Percentiles rank a stretch among this genome's conserved stretches.
These are phyloP conservation scores for Vaccinium corymbosum DNA, from an alignment of 148 eudicot species.

Conservation along the genomic window DNA sequence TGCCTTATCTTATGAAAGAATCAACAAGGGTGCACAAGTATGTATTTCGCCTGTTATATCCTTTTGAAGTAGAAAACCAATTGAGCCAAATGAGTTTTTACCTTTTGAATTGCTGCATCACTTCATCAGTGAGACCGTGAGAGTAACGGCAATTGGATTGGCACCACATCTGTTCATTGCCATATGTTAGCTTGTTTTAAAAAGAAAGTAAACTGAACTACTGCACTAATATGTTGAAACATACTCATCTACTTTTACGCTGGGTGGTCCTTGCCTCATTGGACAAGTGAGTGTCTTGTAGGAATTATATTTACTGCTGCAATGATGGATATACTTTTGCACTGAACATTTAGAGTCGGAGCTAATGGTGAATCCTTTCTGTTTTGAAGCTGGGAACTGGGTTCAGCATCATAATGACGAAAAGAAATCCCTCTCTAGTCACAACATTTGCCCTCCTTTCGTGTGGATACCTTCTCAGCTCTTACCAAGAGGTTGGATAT, in stretches of 20 bases:
- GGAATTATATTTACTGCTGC: neutral
- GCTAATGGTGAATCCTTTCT: conserved; percentile 17
- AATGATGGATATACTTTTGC: neutral
- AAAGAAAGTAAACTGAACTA: neutral
- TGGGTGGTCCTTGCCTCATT: neutral
- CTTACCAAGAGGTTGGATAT: conserved; percentile 79
- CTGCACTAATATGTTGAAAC: neutral
- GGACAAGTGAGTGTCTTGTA: neutral
- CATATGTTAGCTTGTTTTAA: neutral
- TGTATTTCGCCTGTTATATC: neutral
- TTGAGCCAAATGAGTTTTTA: neutral
- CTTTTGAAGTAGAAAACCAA: neutral
- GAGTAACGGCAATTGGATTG: neutral
- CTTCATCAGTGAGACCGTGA: neutral
- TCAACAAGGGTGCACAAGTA: neutral
- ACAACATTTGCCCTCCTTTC: conserved; percentile 82
- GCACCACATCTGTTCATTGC: neutral
- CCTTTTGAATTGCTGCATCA: neutral
- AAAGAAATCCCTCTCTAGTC: conserved; percentile 73
- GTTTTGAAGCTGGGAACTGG: conserved; percentile 90
- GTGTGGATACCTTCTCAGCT: conserved; percentile 89
- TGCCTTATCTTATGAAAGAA: neutral
- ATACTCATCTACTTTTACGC: neutral
- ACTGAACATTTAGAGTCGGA: conserved; percentile 4
- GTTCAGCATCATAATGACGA: conserved; percentile 81